Evolutionary conservation across 2,329 filamentous ascomycete species (phyloP).

Genomic region (Rosellinia necatrix): DNA sequence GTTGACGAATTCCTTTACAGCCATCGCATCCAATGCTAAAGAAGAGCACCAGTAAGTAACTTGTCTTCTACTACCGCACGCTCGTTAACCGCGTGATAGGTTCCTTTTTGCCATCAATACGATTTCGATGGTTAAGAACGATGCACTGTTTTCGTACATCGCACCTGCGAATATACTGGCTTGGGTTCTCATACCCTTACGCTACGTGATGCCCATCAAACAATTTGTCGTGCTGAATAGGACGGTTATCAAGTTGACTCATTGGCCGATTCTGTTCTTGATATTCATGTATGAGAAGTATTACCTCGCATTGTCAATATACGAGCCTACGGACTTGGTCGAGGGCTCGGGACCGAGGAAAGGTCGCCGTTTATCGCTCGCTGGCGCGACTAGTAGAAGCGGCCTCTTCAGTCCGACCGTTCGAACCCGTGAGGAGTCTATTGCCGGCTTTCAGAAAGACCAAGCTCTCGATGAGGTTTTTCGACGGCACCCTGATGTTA

Average conservation of each 20-base stretch:
- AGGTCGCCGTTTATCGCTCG: conserved; percentile 58
- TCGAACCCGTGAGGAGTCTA: conserved; percentile 80
- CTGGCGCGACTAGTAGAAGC: conserved; percentile 58
- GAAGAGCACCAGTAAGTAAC: conserved; percentile 75
- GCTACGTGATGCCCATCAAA: conserved; percentile 78
- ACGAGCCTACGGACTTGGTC: conserved; percentile 85
- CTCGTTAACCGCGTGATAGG: conserved; percentile 39
- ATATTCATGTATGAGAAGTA: conserved; percentile 88
- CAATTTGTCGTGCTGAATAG: conserved; percentile 86
- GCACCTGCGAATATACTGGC: conserved; percentile 90
- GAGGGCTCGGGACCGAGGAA: conserved; percentile 65
- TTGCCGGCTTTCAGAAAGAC: conserved; percentile 88
- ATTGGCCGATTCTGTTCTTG: conserved; percentile 82
- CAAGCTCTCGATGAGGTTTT: conserved; percentile 91
- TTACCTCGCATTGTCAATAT: conserved; percentile 74
- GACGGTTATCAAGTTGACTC: conserved; percentile 87
- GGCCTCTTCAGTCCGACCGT: conserved; percentile 75
- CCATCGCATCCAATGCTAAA: conserved; percentile 88
- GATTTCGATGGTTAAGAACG: conserved; percentile 98
- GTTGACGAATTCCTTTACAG: conserved; percentile 95
- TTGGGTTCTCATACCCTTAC: conserved; percentile 83
- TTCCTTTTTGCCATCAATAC: conserved; percentile 97
- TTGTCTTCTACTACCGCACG: background rate
- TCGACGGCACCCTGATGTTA: conserved; percentile 69
- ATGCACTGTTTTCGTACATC: conserved; percentile 91